Base-by-base conservation (phyloP, 2,329 filamentous ascomycete species). In the Ophiosphaerella narmari region DNA sequence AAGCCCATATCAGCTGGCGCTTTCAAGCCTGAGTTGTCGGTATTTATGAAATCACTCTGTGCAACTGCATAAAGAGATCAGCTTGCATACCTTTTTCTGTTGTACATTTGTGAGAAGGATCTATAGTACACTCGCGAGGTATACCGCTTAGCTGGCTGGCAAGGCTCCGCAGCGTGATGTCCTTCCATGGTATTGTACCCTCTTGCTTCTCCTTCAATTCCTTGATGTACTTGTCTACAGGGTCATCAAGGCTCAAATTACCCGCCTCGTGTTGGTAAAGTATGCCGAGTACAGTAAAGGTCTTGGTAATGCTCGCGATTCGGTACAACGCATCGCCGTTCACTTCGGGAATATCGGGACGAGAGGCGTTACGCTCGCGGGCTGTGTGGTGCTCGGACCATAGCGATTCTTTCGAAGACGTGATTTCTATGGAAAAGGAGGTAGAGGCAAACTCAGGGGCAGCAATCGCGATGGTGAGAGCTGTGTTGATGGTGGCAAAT, bases 61-160 rank as follows among this genome's bases (percentile, higher is more conserved):
- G 71, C 66, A 11, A 63, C 68, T 46, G 68, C 67, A 71, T 39
- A 42, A 47, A 43, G 29, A 42, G 55, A 54, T 69, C 50, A 68
- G 62, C 34, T 12, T 39, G 14, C 59, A 33, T 65, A 68, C 65
- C 63, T 68, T 55, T 26, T 40, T 47, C 49, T 12, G 48, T 56
- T 9, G 45, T 54, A 18, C 63, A 65, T 7, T 24, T 39, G 5
- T 11, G 26, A 35, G 37, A 43, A 14, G 8, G 16, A 6, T 23
- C 23, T 11, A 60, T 11, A 11, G 33, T 66, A 65, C 72, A 74
- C 37, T 77, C 74, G 33, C 75, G 63, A 9, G 75, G 74, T 31
- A 77, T 68, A 23, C 75, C 75, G 46, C 70, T 69, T 23, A 77
- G 55, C 44, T 78, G 76, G 54, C 74, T 75, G 1, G 75, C 74